Percentiles rank a stretch among this genome's conserved stretches.
Evolutionary conservation across 2,329 filamentous ascomycete genomes (phyloP).

Genomic region (Triangularia verruculosa): DNA sequence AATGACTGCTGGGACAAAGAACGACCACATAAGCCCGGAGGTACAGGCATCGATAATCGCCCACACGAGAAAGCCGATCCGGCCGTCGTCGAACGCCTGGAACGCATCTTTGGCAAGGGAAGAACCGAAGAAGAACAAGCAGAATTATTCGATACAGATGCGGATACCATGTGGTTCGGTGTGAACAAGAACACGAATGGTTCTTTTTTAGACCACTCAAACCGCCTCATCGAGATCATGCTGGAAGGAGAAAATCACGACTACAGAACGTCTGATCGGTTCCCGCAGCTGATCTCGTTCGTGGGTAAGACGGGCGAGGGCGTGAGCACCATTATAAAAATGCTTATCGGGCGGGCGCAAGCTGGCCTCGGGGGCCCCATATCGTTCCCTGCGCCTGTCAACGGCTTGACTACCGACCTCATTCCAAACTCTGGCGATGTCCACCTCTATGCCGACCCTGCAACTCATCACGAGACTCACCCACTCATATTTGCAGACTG

Average conservation of each 20-base stretch:
- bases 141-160: slow-evolving; percentile 2
- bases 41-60: background rate
- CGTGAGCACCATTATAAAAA: background rate
- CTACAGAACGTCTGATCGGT: background rate
- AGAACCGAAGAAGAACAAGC: background rate
- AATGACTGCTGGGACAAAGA: slow-evolving; percentile 4
- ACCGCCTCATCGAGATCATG: slow-evolving; percentile 10
- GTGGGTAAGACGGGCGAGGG: slow-evolving; percentile 8
- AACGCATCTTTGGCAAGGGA: background rate
- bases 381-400: background rate
- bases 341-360: background rate
- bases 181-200: background rate
- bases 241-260: slow-evolving; percentile 1
- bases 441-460: slow-evolving; percentile 15
- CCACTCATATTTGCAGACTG: slow-evolving; percentile 13
- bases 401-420: background rate
- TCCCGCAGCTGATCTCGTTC: slow-evolving; percentile 12
- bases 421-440: slow-evolving; percentile 14
- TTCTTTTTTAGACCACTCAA: background rate
- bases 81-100: slow-evolving; percentile 4
- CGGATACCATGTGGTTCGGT: slow-evolving; percentile 10
- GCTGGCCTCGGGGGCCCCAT: background rate
- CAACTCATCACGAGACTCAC: background rate
- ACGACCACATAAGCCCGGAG: background rate
- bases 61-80: slow-evolving; percentile 5